phyloP scores from a whole-genome alignment of 331 rosid genomes.

The Malus hybrid region DNA sequence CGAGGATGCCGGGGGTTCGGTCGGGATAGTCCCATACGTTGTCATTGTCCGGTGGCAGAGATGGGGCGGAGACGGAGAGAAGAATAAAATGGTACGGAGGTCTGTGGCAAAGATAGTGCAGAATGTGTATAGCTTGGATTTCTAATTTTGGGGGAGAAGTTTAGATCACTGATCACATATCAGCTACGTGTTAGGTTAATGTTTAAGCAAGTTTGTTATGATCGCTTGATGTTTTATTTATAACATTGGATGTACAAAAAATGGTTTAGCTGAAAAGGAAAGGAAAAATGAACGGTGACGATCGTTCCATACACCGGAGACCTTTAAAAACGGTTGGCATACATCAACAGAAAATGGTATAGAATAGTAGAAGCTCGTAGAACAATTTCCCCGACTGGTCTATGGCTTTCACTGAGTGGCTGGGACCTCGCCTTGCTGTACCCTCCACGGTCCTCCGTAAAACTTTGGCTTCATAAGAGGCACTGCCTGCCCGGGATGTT shows the following conservation, averaged over 20 bases:
- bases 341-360: neutral
- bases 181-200: slow-evolving; percentile 2
- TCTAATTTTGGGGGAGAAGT: neutral
- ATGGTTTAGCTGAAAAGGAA: too few relatives aligned
- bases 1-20: slow-evolving; percentile 18
- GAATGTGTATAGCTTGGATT: neutral
- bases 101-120: neutral
- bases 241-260: too few relatives aligned
- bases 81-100: neutral
- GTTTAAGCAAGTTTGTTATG: neutral
- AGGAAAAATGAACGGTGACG: neutral
- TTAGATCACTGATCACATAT: neutral
- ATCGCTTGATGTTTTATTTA: neutral
- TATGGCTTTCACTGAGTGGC: slow-evolving; percentile 22
- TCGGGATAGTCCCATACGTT: slow-evolving; percentile 58
- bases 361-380: neutral
- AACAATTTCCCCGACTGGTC: neutral
- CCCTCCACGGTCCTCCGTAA: slow-evolving; percentile 78
- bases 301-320: neutral
- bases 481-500: slow-evolving; percentile 73
- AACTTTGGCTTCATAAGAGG: slow-evolving; percentile 84
- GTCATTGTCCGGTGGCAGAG: slow-evolving; percentile 28
- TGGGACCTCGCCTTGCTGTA: slow-evolving; percentile 55
- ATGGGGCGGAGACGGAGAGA: neutral
- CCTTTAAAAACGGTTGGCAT: neutral